Conservation (phyloP, 257 asterid species). For the Echites panduratus region DNA sequence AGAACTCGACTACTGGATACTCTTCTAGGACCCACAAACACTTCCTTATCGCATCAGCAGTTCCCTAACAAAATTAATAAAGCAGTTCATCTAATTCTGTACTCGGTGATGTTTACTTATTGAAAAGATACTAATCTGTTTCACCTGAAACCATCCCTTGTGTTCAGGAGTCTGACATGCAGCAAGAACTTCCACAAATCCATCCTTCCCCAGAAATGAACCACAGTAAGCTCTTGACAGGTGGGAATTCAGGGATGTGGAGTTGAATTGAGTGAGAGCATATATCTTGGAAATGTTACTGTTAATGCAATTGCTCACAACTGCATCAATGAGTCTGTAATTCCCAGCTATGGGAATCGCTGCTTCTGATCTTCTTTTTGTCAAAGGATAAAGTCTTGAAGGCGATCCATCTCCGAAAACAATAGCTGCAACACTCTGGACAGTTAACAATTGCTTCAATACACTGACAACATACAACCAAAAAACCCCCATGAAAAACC, state of each 20-base stretch:
- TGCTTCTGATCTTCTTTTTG: conserved; percentile 72
- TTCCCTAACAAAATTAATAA: conserved; percentile 44
- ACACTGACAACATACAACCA: background rate
- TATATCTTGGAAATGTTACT: conserved; percentile 72
- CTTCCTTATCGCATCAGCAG: conserved; percentile 81
- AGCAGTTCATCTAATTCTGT: too few species aligned
- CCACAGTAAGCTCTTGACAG: conserved; percentile 75
- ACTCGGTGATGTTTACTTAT: background rate
- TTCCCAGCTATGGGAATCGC: conserved; percentile 89
- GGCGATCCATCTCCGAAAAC: conserved; percentile 80
- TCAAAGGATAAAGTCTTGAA: conserved; percentile 64
- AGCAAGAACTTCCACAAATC: conserved; percentile 77
- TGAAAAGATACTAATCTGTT: background rate
- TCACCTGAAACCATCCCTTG: conserved; percentile 76
- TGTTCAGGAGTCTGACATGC: conserved; percentile 78
- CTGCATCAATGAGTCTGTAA: conserved; percentile 73
- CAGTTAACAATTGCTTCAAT: conserved; percentile 25
- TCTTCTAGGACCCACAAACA: conserved; percentile 77
- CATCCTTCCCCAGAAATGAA: conserved; percentile 46
- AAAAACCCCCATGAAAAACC: background rate
- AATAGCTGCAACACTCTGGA: conserved; percentile 90
- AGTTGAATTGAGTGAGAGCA: conserved; percentile 84
- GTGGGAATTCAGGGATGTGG: conserved; percentile 84
- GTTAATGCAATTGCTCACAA: conserved; percentile 87
- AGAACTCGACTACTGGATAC: conserved; percentile 45